Evolutionary conservation across 208 protist species (phyloP).

Genomic region (Trypanosoma cruzi): DNA sequence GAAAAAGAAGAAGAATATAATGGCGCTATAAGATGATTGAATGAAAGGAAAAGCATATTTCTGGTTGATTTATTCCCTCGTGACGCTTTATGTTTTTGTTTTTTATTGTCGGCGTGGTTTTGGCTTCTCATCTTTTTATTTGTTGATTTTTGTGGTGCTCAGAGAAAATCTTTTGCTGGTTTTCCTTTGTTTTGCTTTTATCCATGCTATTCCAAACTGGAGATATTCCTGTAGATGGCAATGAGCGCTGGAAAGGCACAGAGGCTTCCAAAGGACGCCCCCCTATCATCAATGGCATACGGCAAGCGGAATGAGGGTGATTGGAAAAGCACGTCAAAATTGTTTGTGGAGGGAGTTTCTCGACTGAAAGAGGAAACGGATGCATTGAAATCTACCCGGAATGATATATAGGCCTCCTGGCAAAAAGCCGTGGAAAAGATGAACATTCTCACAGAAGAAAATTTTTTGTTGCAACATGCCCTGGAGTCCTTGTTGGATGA

Average conservation of each 20-base stretch:
- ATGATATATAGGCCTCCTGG: constrained; percentile 9
- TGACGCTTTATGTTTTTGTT: too few relatives aligned
- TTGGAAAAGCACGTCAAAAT: constrained; percentile 15
- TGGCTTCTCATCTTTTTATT: not conserved
- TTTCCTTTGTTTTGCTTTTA: not conserved
- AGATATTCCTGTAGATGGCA: not conserved
- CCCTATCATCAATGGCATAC: not conserved
- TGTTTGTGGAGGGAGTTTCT: constrained; percentile 18
- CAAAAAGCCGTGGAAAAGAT: constrained; percentile 15
- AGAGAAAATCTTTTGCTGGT: too few relatives aligned
- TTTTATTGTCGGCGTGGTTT: not conserved
- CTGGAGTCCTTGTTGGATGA: constrained; percentile 15
- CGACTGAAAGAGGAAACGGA: constrained; percentile 24
- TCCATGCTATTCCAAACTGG: not conserved
- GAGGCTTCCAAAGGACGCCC: not conserved
- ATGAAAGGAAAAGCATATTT: not conserved
- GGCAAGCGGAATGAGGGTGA: constrained; percentile 10
- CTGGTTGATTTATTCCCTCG: too few relatives aligned
- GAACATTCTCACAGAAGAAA: constrained; percentile 19
- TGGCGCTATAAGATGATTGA: too few relatives aligned
- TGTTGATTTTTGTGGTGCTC: too few relatives aligned
- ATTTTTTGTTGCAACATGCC: constrained; percentile 3
- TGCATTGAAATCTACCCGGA: constrained; percentile 6
- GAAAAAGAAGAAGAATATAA: constrained; percentile 9
- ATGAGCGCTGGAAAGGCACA: constrained; percentile 18